phyloP scores from a whole-genome alignment of 441 rosid species.

The Pelargonium exstipulatum region DNA sequence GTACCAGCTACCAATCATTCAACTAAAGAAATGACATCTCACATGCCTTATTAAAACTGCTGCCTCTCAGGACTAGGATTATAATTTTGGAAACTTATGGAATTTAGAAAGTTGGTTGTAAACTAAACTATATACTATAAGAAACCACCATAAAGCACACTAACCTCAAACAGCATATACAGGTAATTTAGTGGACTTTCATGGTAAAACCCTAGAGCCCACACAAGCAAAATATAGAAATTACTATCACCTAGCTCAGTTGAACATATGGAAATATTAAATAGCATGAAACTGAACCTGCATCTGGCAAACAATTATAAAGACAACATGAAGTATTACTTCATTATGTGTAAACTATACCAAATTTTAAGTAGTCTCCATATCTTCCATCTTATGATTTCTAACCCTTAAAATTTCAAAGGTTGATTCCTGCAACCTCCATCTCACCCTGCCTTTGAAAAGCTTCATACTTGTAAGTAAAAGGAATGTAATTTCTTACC shows the following conservation, averaged over 20 bases:
- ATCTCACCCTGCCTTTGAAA: neutral
- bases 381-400: neutral
- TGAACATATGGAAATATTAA: neutral
- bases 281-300: neutral
- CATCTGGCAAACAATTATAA: neutral
- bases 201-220: neutral
- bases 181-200: neutral
- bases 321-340: neutral
- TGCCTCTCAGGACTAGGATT: neutral
- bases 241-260: neutral
- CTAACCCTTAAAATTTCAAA: neutral
- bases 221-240: neutral
- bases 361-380: neutral
- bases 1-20: neutral
- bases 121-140: neutral
- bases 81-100: neutral
- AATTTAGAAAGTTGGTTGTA: neutral
- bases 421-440: neutral
- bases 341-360: neutral
- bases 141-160: neutral
- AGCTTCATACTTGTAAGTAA: neutral
- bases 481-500: neutral
- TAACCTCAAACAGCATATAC: neutral
- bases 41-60: neutral
- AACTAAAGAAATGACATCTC: neutral